phyloP scores from a whole-genome alignment of 768 basidiomycete species.

The Roridomyces roridus region DNA sequence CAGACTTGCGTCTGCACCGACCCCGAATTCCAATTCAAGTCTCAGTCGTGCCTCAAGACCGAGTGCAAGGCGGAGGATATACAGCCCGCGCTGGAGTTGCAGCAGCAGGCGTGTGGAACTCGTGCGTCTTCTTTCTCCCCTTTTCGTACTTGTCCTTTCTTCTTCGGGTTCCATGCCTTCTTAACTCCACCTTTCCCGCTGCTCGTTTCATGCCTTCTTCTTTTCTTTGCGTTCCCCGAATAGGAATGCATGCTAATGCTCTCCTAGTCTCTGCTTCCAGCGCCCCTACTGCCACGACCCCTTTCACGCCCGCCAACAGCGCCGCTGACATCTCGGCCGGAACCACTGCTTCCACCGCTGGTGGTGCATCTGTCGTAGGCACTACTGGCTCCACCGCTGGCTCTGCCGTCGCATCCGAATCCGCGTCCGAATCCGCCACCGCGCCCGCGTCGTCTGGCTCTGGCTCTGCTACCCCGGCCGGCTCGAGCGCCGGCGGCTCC shows the following conservation, averaged over 20 bases:
- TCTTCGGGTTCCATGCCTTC: too few relatives aligned
- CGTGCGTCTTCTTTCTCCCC: conserved; percentile 5
- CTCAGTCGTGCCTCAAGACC: background rate
- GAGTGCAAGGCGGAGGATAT: conserved; percentile 12
- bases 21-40: conserved; percentile 8
- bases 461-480: too few relatives aligned
- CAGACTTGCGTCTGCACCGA: conserved; percentile 17
- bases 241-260: background rate
- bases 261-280: background rate
- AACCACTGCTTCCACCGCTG: too few relatives aligned
- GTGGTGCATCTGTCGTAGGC: too few relatives aligned
- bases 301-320: conserved; percentile 17
- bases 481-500: too few relatives aligned
- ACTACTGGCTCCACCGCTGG: too few relatives aligned
- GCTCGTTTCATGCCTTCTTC: background rate
- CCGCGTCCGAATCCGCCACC: too few relatives aligned
- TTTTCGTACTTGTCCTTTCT: too few relatives aligned
- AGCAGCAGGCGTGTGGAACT: background rate
- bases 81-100: background rate
- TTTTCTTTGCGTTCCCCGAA: background rate
- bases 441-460: too few relatives aligned
- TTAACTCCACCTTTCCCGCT: background rate
- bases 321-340: conserved; percentile 8
- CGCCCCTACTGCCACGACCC: conserved; percentile 8
- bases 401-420: too few relatives aligned